Evolutionary conservation across 2,329 filamentous ascomycete species (phyloP), one percentile per base, ranked within the genome.

Genomic region (Trichoderma lentiforme): DNA sequence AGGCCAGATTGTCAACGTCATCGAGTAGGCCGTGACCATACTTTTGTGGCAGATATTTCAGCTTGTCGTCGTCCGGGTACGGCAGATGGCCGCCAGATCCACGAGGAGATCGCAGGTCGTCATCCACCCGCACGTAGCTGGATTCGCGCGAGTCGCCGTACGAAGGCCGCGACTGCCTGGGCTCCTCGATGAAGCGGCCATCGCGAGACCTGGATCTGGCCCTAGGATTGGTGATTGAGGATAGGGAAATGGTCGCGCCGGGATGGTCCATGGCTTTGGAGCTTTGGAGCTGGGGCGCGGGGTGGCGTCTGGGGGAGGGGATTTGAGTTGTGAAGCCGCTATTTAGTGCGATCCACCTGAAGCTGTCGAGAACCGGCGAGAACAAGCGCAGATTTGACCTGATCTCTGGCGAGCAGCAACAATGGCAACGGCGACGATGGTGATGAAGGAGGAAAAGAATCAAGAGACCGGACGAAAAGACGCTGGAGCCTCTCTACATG

Each of bases 1-100:
- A 89, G 4, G 86, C 86, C 11, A 89, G 79, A 71, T 86, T 84
- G 4, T 86, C 84, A 34, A 86, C 84, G 72, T 78, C 77, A 4
- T 79, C 30, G 73, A 78, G 71, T 73, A n/a, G 39, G 39, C 76
- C 74, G 73, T 70, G 74, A 32, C 73, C 72, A 11, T 77, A 75
- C 15, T 73, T 74, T 68, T 69, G 56, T 15, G 56, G 56, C 26
- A 61, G 36, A 28, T 60, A 47, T 21, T 70, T 73, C 56, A 69
- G 56, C 34, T 64, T 71, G 18, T 78, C 78, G 34, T 81, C 80
- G 11, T 78, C 76, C 14, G 81, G 81, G 67, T 81, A 82, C 1
- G 81, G 81, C 32, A 79, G 69, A 30, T 77, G 30, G 36, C 34
- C 39, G 39, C 56, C 66, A 4, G 53, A 81, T 64, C 77, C 73